Evolutionary conservation across 1,139 yeast genomes (phyloP).

Genomic region (Saccharomycopsis crataegensis): DNA sequence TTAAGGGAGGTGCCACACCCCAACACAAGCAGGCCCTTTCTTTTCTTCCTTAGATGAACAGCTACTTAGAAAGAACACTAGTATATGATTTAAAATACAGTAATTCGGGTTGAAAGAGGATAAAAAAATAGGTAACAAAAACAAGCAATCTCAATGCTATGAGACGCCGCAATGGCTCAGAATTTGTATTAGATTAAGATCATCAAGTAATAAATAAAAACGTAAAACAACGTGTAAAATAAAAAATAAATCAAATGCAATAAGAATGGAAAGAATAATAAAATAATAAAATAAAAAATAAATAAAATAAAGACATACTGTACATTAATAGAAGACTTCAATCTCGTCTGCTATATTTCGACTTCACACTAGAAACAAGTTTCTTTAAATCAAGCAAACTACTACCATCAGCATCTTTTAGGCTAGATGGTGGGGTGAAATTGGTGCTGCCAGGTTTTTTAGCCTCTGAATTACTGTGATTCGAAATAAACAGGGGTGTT

Average conservation of each 20-base stretch:
- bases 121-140: too few species aligned
- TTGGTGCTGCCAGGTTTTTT: background rate
- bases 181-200: background rate
- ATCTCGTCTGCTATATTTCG: constrained; percentile 8
- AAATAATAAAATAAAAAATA: background rate
- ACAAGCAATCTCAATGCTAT: too few species aligned
- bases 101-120: too few species aligned
- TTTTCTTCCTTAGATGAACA: too few species aligned
- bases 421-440: background rate
- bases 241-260: background rate
- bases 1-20: too few species aligned
- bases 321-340: background rate
- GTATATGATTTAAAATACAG: too few species aligned
- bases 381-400: constrained; percentile 8
- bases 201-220: background rate
- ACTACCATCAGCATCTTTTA: background rate
- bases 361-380: constrained; percentile 9
- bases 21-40: too few species aligned
- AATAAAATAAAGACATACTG: background rate
- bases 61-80: too few species aligned
- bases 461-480: too few species aligned
- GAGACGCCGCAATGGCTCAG: too few species aligned
- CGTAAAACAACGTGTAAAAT: background rate
- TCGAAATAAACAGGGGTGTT: too few species aligned
- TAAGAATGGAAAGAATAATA: background rate